Evolutionary conservation across 1,284 basidiomycete species (phyloP).

Genomic region (Ganoderma meredithae): DNA sequence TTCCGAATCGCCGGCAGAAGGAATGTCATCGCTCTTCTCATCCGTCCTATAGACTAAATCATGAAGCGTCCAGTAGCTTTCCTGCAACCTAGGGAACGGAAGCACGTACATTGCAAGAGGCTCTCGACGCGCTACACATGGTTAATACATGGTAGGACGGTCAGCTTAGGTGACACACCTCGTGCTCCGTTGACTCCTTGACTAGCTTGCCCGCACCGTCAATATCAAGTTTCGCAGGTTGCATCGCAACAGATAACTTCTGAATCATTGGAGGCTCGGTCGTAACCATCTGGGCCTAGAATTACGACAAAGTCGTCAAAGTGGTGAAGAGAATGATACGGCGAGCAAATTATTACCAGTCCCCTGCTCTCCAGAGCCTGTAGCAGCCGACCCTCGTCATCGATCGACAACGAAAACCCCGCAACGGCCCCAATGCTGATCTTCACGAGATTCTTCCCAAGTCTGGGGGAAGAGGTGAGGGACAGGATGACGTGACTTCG

Average conservation of each 20-base stretch:
- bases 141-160: background rate
- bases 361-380: conserved; percentile 17
- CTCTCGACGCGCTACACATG: conserved; percentile 30
- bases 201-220: conserved; percentile 29
- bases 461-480: conserved; percentile 21
- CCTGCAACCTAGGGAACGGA: background rate
- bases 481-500: conserved; percentile 16
- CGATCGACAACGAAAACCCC: conserved; percentile 3
- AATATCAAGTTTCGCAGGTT: conserved; percentile 32
- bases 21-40: conserved; percentile 35
- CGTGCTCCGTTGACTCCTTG: conserved; percentile 30
- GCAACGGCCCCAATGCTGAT: background rate
- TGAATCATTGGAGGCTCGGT: conserved; percentile 2
- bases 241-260: conserved; percentile 33
- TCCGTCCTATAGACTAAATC: conserved; percentile 38
- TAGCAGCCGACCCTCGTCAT: conserved; percentile 6
- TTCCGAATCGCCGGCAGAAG: conserved; percentile 14
- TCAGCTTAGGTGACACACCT: conserved; percentile 20
- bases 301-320: background rate
- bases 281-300: background rate
- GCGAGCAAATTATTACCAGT: conserved; percentile 15
- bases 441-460: conserved; percentile 32
- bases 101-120: conserved; percentile 31
- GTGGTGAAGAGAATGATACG: background rate
- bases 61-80: background rate